Evolutionary conservation across 1,284 basidiomycete genomes (phyloP).

Genomic region (Exobasidium cylindrosporum): DNA sequence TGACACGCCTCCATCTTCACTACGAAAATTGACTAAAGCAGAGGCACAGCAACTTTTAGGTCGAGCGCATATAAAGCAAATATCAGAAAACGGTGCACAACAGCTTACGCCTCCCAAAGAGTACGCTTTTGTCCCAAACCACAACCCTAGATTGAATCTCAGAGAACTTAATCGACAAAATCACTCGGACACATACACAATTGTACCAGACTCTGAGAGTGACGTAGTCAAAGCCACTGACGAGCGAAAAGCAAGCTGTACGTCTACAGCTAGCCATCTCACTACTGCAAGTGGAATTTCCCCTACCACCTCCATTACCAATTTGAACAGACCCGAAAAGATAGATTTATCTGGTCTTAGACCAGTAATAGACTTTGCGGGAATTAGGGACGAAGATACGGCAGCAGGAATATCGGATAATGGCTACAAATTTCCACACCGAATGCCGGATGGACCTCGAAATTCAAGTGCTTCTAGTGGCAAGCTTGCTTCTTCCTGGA

Average conservation of each 20-base stretch:
- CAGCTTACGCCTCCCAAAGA: too few relatives aligned
- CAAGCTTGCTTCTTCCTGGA: constrained; percentile 36
- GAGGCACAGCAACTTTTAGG: constrained; percentile 19
- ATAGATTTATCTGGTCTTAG: background rate
- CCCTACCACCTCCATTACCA: constrained; percentile 33
- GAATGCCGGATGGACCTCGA: constrained; percentile 14
- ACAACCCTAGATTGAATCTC: too few relatives aligned
- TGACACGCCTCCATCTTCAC: background rate
- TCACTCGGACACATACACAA: background rate
- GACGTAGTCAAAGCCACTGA: background rate
- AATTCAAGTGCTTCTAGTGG: constrained; percentile 31
- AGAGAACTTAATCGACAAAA: background rate
- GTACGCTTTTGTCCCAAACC: too few relatives aligned
- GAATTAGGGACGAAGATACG: background rate
- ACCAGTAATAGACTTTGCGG: background rate
- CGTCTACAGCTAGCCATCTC: constrained; percentile 1
- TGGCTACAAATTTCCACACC: background rate
- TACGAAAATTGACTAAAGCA: constrained; percentile 14
- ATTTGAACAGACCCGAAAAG: background rate
- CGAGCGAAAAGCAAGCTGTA: constrained; percentile 2
- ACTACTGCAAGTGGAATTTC: constrained; percentile 34
- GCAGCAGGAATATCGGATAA: background rate
- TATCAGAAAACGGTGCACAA: too few relatives aligned
- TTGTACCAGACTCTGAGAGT: background rate
- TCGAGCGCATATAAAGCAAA: too few relatives aligned